Conservation (phyloP, 2,329 filamentous ascomycete species). For the Aspergillus caelatus region DNA sequence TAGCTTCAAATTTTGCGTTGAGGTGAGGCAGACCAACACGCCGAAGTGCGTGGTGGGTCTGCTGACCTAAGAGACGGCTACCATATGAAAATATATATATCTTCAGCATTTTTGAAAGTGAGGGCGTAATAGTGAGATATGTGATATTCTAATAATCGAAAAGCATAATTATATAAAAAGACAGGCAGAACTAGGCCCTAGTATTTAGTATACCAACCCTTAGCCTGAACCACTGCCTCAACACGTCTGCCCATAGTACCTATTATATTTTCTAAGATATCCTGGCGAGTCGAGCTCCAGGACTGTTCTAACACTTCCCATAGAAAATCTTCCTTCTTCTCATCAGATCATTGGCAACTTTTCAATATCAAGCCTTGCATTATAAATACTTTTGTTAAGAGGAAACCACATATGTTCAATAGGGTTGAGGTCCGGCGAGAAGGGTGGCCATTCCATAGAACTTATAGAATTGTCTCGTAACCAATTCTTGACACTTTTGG, state of each 20-base stretch:
- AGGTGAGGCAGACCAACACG: no score
- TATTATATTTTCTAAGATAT: not conserved
- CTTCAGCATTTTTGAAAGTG: not conserved
- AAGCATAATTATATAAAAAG: not conserved
- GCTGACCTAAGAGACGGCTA: no score
- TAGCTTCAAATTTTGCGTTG: no score
- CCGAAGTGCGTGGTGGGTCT: no score
- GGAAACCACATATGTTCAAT: constrained; percentile 2
- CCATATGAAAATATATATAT: not conserved
- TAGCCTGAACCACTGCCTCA: not conserved
- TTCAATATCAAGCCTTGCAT: not conserved
- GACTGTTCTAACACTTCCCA: not conserved
- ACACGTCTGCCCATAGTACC: not conserved
- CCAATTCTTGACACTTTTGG: not conserved
- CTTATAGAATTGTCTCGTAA: not conserved
- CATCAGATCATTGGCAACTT: not conserved
- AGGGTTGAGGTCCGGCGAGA: not conserved
- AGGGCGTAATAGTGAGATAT: not conserved
- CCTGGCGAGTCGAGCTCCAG: not conserved
- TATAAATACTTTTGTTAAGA: not conserved
- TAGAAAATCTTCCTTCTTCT: not conserved
- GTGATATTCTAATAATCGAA: not conserved
- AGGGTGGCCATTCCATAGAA: constrained; percentile 1
- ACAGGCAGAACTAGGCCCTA: not conserved
- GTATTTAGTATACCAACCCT: constrained; percentile 1